Percentiles rank a stretch among this genome's conserved stretches.
phyloP scores from a whole-genome alignment of 2,329 filamentous ascomycete genomes.

The Tolypocladium tropicale region DNA sequence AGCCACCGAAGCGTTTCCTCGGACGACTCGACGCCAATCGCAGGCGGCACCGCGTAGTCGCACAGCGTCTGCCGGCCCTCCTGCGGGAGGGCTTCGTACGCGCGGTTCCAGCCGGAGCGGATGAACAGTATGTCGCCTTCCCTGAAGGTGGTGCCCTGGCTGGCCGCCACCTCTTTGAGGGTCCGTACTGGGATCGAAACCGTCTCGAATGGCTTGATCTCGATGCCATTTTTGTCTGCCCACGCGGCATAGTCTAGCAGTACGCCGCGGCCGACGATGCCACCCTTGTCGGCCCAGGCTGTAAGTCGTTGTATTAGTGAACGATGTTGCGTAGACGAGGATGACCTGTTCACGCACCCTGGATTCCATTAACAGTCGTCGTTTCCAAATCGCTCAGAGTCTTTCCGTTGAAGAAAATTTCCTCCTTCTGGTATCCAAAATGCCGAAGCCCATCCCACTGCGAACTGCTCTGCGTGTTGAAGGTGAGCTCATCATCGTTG shows the following conservation, averaged over 20 bases:
- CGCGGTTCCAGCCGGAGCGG: constrained; percentile 39
- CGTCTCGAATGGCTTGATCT: constrained; percentile 27
- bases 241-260: constrained; percentile 42
- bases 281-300: constrained; percentile 23
- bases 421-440: constrained; percentile 26
- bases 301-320: not conserved
- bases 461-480: constrained; percentile 27
- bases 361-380: constrained; percentile 16
- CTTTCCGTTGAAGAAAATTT: constrained; percentile 21
- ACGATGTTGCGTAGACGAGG: too few relatives aligned
- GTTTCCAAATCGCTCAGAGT: constrained; percentile 33
- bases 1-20: constrained; percentile 42
- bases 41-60: constrained; percentile 15
- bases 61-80: constrained; percentile 26
- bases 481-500: constrained; percentile 21
- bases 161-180: constrained; percentile 31
- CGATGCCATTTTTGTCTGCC: constrained; percentile 24
- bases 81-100: constrained; percentile 25
- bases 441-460: constrained; percentile 30
- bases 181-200: constrained; percentile 30
- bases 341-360: constrained; percentile 11
- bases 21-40: constrained; percentile 35
- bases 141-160: constrained; percentile 30
- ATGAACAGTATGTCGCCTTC: constrained; percentile 48
- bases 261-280: constrained; percentile 39